These are phyloP conservation scores for Arxiozyma slooffiae DNA, from an alignment of 1,139 yeast genomes.

Conservation along the genomic window DNA sequence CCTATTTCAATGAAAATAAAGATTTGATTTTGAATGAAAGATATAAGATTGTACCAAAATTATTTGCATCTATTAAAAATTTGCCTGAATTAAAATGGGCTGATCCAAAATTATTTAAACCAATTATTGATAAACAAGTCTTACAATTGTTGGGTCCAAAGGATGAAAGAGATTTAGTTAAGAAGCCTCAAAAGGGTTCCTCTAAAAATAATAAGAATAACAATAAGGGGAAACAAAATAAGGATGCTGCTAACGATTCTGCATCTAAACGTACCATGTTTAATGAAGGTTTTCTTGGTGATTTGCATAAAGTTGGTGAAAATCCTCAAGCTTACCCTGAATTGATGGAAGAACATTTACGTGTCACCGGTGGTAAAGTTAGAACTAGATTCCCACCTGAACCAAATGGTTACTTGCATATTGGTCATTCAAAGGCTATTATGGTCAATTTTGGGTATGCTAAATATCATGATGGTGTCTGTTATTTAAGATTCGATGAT, in stretches of 20 bases:
- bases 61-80: conserved; percentile 67
- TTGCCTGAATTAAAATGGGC: conserved; percentile 85
- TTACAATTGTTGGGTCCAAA: conserved; percentile 76
- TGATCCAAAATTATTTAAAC: conserved; percentile 74
- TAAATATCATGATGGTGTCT: conserved; percentile 69
- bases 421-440: conserved; percentile 96
- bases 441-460: conserved; percentile 96
- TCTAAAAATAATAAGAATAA: conserved; percentile 16
- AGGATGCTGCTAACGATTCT: conserved; percentile 27
- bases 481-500: conserved; percentile 91
- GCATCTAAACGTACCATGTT: conserved; percentile 67
- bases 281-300: conserved; percentile 90
- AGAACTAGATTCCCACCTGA: conserved; percentile 97
- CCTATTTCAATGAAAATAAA: conserved; percentile 50
- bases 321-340: conserved; percentile 86
- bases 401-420: conserved; percentile 93
- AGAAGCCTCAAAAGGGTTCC: conserved; percentile 60
- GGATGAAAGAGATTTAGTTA: conserved; percentile 83
- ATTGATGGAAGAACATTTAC: conserved; percentile 68
- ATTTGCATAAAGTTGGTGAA: conserved; percentile 89
- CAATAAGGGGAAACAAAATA: conserved; percentile 25
- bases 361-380: conserved; percentile 69
- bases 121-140: conserved; percentile 68
- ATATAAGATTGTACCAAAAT: conserved; percentile 64
- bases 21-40: conserved; percentile 57